Evolutionary conservation across 148 eudicot species (phyloP), one percentile per base, ranked within the genome.

Genomic region (Camellia japonica): DNA sequence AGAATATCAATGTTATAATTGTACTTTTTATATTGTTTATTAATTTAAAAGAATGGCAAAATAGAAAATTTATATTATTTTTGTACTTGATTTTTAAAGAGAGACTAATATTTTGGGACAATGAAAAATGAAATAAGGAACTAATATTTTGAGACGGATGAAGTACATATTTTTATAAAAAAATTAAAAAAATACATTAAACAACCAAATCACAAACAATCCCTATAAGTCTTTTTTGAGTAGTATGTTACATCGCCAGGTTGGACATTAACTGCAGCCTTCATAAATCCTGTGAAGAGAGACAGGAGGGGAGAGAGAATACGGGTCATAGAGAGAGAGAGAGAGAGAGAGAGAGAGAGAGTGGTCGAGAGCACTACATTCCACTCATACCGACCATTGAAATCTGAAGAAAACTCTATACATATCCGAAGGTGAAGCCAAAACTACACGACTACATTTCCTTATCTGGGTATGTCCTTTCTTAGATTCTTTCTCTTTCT

Each of bases 391-490:
- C 73, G 73, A 69, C 54, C 73, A 69, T 23, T 69, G 30, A 69
- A 69, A 52, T 43, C 3, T 16, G 73, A 69, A 49, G 0, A 16
- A 7, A 15, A 10, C 47, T 68, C 15, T 15, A 7, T 43, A 2
- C 42, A 18, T 3, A 15, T 6, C 14, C 6, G n/a, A 44, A 44
- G 52, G 46, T 69, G 23, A 44, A 69, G 8, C 73, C 6, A 4
- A 49, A 58, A 58, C 61, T 14, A 14, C 10, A 19, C 38, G 38
- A 19, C 20, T 71, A 12, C 74, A 0, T 46, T 66, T 60, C 11
- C 52, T 75, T 18, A 52, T 20, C 16, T 41, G 51, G 74, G 74
- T 71, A 71, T 49, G 56, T 71, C 55, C 51, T 68, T 68, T 68
- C 52, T 43, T 7, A 2, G 11, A 2, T 43, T 42, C 49, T 15